These are phyloP conservation scores for Geosmithia flava DNA, from an alignment of 2,329 filamentous ascomycete genomes.

Conservation along the genomic window DNA sequence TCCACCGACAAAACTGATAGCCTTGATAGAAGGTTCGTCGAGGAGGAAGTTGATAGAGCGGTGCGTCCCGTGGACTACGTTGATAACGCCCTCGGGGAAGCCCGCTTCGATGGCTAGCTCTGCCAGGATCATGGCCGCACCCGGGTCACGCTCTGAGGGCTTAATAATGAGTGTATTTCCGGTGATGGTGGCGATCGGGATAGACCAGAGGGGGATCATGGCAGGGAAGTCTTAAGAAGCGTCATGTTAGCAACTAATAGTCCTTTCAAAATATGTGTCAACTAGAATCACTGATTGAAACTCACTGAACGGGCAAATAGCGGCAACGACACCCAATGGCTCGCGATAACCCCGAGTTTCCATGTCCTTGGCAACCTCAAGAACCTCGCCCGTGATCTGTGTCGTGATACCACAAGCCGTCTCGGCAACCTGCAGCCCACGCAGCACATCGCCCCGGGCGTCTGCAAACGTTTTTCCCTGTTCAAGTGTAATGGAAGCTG, in stretches of 20 bases:
- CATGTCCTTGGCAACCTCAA: slow-evolving; percentile 85
- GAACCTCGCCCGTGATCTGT: slow-evolving; percentile 69
- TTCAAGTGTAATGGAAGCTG: slow-evolving; percentile 78
- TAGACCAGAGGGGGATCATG: slow-evolving; percentile 84
- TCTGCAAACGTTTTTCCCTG: slow-evolving; percentile 84
- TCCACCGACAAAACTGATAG: slow-evolving; percentile 72
- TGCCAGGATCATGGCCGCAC: slow-evolving; percentile 74
- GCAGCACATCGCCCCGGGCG: slow-evolving; percentile 68
- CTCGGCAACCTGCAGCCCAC: slow-evolving; percentile 76
- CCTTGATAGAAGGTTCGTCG: slow-evolving; percentile 75
- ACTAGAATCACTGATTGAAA: too few species aligned
- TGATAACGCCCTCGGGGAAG: slow-evolving; percentile 71
- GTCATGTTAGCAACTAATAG: too few species aligned
- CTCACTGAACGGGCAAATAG: slow-evolving; percentile 77
- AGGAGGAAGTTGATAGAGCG: slow-evolving; percentile 78
- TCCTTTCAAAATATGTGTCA: too few species aligned
- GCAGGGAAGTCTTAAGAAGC: slow-evolving; percentile 59
- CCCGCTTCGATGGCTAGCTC: slow-evolving; percentile 71
- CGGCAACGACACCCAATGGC: slow-evolving; percentile 68
- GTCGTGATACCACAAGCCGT: slow-evolving; percentile 70
- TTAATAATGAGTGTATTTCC: slow-evolving; percentile 78
- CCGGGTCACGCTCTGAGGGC: slow-evolving; percentile 75
- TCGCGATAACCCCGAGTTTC: slow-evolving; percentile 75
- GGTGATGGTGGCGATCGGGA: slow-evolving; percentile 72
- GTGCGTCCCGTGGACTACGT: slow-evolving; percentile 73